Percentiles rank a stretch among this genome's conserved stretches.
Conservation (phyloP, 805 yeast genomes). For the Candida andamanensis region DNA sequence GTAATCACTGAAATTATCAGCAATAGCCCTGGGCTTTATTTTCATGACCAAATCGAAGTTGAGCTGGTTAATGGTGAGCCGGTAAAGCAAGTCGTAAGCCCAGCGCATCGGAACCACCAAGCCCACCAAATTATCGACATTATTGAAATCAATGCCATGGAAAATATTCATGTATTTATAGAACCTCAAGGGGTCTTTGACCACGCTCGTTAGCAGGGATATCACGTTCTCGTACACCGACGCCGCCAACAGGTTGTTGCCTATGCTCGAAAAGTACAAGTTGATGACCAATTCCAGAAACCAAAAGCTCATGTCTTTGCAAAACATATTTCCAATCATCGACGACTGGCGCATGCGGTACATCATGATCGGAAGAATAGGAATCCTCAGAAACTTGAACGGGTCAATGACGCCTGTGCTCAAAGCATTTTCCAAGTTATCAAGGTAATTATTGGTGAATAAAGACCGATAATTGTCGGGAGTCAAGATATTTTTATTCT, state of each 20-base stretch:
- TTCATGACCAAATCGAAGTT: conserved; percentile 26
- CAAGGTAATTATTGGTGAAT: conserved; percentile 15
- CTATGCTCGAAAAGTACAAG: conserved; percentile 34
- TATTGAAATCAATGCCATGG: conserved; percentile 24
- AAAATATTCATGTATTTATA: conserved; percentile 11
- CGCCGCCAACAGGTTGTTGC: conserved; percentile 26
- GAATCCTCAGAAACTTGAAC: conserved; percentile 31
- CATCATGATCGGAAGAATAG: conserved; percentile 34
- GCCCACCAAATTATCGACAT: conserved; percentile 27
- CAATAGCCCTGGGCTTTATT: conserved; percentile 28
- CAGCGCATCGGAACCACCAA: conserved; percentile 32
- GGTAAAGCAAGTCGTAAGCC: conserved; percentile 29
- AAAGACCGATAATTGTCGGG: conserved; percentile 4
- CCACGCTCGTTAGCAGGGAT: conserved; percentile 1
- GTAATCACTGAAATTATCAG: conserved; percentile 19
- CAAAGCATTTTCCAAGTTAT: conserved; percentile 27
- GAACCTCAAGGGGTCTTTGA: conserved; percentile 7
- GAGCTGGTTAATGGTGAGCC: conserved; percentile 27
- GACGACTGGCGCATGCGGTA: conserved; percentile 27
- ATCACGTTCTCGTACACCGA: conserved; percentile 10
- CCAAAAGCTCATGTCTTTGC: conserved; percentile 13
- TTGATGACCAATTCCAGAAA: conserved; percentile 29
- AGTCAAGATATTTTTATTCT: conserved; percentile 9
- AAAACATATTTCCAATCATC: conserved; percentile 1
- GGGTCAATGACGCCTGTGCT: conserved; percentile 30